Evolutionary conservation across 768 basidiomycete genomes (phyloP), one percentile per base, ranked within the genome.

Genomic region (Calocera cornea): DNA sequence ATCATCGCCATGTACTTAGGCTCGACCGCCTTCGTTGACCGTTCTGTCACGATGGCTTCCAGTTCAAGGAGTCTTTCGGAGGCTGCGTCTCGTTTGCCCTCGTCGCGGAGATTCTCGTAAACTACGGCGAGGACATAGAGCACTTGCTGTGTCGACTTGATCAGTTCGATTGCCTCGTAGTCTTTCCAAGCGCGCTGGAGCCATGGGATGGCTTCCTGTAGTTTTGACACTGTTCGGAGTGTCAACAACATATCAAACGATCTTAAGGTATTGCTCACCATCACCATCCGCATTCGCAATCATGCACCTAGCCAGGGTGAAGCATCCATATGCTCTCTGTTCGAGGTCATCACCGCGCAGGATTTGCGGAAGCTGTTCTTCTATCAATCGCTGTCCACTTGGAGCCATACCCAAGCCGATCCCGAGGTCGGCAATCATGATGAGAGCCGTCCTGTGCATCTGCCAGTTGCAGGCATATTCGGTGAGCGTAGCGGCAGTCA

Each of bases 331-430:
- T 16, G 86, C 91, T 63, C 89, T 83, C 67, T 86, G 87, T 73
- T 93, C 91, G 16, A 87, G 72, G 70, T 92, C 89, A 64, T 84
- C 81, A 2, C 88, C 90, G 65, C 78, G 78, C 50, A 90, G 84
- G 38, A 92, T 77, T 89, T 92, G 91, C 24, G 91, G 91, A 80
- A 92, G 83, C 54, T 92, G 84, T 68, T 89, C 90, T 63, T 90
- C 87, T 54, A 94, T 71, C 64, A 92, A 80, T 67, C 80, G 81
- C 70, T 78, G 80, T 67, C 84, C 86, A 68, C 84, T 81, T 72
- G 83, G 83, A 16, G 87, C 82, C 83, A 92, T 84, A 17, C 86
- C 87, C 73, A 89, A 87, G 71, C 92, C 89, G 22, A 92, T 76
- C 8, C 86, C 84, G 69, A 90, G 77, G 72, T 94, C 92, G 0